Evolutionary conservation across 352 stramenopile genomes (phyloP).

Genomic region (Phytophthora melonis): DNA sequence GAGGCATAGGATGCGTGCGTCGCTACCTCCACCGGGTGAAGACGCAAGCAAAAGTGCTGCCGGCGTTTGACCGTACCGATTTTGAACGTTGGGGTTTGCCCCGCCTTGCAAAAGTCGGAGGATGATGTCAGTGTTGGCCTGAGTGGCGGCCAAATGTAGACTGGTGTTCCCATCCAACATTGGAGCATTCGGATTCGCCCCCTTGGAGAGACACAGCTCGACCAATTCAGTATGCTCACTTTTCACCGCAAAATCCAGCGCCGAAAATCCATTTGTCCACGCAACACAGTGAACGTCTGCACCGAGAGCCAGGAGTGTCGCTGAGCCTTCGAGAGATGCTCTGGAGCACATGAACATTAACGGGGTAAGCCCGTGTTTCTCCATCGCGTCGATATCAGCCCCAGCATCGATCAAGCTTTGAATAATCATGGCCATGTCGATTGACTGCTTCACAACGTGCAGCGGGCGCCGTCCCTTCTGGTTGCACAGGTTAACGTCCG

Average conservation of each 20-base stretch:
- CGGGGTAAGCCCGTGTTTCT: slow-evolving; percentile 78
- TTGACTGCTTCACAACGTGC: slow-evolving; percentile 64
- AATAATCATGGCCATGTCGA: slow-evolving; percentile 75
- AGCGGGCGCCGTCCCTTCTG: slow-evolving; percentile 66
- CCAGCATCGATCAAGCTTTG: slow-evolving; percentile 62
- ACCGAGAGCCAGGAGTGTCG: slow-evolving; percentile 78
- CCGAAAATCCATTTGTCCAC: slow-evolving; percentile 82
- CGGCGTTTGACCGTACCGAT: slow-evolving; percentile 78
- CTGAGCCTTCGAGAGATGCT: slow-evolving; percentile 71
- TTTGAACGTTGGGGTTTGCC: slow-evolving; percentile 67
- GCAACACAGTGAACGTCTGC: slow-evolving; percentile 66
- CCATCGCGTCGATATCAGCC: slow-evolving; percentile 65
- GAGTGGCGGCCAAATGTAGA: slow-evolving; percentile 70
- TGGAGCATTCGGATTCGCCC: slow-evolving; percentile 63
- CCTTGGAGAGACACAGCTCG: slow-evolving; percentile 74
- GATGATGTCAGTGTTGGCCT: slow-evolving; percentile 59
- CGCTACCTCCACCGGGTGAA: slow-evolving; percentile 22
- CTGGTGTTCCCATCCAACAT: slow-evolving; percentile 77
- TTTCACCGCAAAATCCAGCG: slow-evolving; percentile 68
- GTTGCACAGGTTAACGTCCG: slow-evolving; percentile 70
- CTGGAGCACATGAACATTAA: slow-evolving; percentile 79
- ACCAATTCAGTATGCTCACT: slow-evolving; percentile 59
- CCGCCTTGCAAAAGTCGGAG: slow-evolving; percentile 60
- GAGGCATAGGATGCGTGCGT: slow-evolving; percentile 53
- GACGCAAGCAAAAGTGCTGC: slow-evolving; percentile 59